Conservation (phyloP, 148 eudicot species). For the Rhododendron kiyosumense region DNA sequence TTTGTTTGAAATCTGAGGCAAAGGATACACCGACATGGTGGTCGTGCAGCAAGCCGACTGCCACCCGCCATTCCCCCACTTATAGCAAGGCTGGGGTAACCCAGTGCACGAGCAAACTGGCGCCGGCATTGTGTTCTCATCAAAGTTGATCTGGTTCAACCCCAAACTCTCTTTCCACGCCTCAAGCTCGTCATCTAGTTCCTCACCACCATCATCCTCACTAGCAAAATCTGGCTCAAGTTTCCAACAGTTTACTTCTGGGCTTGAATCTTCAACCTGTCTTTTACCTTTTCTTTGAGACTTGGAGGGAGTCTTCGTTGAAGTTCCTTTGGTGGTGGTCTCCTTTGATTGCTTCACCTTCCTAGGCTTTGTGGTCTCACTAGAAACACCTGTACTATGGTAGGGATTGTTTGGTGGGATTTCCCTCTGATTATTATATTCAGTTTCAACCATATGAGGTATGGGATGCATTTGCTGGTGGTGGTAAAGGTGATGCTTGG, state of each 20-base stretch:
- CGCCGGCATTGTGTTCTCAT: slow-evolving; percentile 37
- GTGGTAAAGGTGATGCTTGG: slow-evolving; percentile 20
- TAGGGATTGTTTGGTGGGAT: not conserved
- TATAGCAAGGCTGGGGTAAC: slow-evolving; percentile 43
- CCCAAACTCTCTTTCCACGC: slow-evolving; percentile 33
- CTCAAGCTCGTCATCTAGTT: slow-evolving; percentile 18
- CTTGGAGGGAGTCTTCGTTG: slow-evolving; percentile 11
- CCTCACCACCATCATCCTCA: slow-evolving; percentile 18
- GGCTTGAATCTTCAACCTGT: slow-evolving; percentile 13
- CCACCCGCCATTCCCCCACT: slow-evolving; percentile 53
- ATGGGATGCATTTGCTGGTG: slow-evolving; percentile 20
- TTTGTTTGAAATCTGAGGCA: slow-evolving; percentile 33
- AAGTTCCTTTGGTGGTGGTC: slow-evolving; percentile 7
- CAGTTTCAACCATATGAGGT: slow-evolving; percentile 6
- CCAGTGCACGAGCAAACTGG: slow-evolving; percentile 49
- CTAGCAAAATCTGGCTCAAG: slow-evolving; percentile 14
- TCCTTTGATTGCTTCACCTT: slow-evolving; percentile 30
- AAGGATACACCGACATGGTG: slow-evolving; percentile 36
- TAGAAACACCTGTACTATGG: slow-evolving; percentile 6
- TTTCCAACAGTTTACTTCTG: slow-evolving; percentile 12
- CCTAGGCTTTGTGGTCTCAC: slow-evolving; percentile 21
- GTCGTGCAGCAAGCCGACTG: slow-evolving; percentile 48
- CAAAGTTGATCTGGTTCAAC: slow-evolving; percentile 32
- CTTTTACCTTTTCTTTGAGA: slow-evolving; percentile 18
- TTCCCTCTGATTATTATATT: slow-evolving; percentile 16